Evolutionary conservation across 1,139 yeast genomes (phyloP), one percentile per base, ranked within the genome.

Genomic region (Candida pseudoviswanathii): DNA sequence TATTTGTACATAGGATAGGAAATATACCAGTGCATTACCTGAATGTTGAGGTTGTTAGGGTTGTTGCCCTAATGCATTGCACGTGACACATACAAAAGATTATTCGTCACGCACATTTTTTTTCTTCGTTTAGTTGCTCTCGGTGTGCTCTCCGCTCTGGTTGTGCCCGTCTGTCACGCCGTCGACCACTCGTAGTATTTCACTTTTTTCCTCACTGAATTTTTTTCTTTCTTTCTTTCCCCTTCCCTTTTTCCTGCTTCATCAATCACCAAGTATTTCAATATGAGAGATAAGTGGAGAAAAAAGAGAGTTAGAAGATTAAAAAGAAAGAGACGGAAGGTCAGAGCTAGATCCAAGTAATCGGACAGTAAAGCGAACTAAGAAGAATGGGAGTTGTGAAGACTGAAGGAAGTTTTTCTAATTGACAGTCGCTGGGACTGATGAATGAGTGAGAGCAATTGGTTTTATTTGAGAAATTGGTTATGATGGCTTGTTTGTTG

Each of bases 291-390:
- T 80, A 87, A 87, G 86, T 89, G 96, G 97, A 90, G 96, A 89
- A 91, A 91, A 88, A 91, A 91, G 96, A 90, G 97, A 90, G 96
- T 87, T 81, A 90, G 97, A 89, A 89, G 97, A 89, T 89, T 91
- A 76, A 91, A 91, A 88, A 89, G 97, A 86, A 91, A 91, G 96
- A 88, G 97, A 87, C 96, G 97, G 96, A 90, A 90, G 96, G 96
- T 91, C 71, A 89, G 97, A 89, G 97, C 97, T 80, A 89, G 97
- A 89, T 86, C 94, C 83, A 87, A 87, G 86, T 87, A 86, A 86
- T 82, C 88, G 85, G 82, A 77, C 80, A 44, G 34, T 31, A n/a
- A 22, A 5, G n/a, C n/a, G n/a, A 8, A 10, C 7, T 8, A n/a
- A 29, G 27, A 21, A 21, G 33, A 31, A 30, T 9, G 27, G 26